Base-by-base conservation (phyloP, 2,329 filamentous ascomycete species). In the Cadophora sp. region DNA sequence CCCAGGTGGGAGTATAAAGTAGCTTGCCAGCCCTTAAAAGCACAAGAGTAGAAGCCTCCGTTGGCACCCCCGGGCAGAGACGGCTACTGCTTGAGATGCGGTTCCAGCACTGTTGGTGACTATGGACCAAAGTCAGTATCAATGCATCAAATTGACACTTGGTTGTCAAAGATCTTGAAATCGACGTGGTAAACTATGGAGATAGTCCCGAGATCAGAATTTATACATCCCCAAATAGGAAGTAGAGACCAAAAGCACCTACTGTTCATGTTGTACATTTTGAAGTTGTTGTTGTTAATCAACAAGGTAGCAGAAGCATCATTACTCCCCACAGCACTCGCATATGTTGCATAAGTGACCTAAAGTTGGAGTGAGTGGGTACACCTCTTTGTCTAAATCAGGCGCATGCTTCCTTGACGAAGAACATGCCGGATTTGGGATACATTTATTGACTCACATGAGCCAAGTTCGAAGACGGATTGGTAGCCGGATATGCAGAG, bases 21-120 rank as follows among this genome's bases (percentile, higher is more conserved):
- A 73, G 88, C 86, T 75, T 89, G 85, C 71, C 80, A 84, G 14
- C 86, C 85, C 27, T 80, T 79, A 71, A 89, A 80, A 62, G 82
- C 78, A 67, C 83, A 84, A 26, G 78, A 85, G 71, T 88, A 88
- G 77, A 86, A 87, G 48, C 83, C 85, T 74, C 86, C 83, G 62
- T 82, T 79, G 65, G 76, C 79, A 19, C 79, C 83, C 16, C 81
- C 78, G 7, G 7, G 85, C 83, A 51, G 81, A 84, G 29, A 88
- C 65, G 1, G 86, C 86, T 34, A 87, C 77, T 7, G 83, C 84
- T 69, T 86, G 84, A 4, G 79, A 79, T 8, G 82, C 81, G 19
- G 78, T 65, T 3, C 84, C 84, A 58, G 80, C 76, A 6, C 80
- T 77, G 61, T 86, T 86, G 34, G 34, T 37, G 34, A 12, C 34